Base-by-base conservation (phyloP, 148 eudicot species). In the Arbutus unedo region DNA sequence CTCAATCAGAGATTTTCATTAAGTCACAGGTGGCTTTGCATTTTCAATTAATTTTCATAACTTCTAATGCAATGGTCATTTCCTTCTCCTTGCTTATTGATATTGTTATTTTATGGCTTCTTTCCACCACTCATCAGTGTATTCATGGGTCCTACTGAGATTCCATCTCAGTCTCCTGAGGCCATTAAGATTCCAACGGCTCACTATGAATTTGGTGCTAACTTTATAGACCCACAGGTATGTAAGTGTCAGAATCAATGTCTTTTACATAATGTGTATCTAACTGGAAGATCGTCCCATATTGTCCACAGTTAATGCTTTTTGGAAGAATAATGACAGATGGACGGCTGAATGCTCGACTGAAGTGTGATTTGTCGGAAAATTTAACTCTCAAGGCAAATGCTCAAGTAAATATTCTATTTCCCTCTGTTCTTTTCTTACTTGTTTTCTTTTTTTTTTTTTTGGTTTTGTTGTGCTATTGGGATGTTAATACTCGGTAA, bases 121-220 rank as follows among this genome's bases (percentile, higher is more conserved):
- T 76, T 66, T 47, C 81, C 44, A 82, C 60, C 83, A 70, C 79
- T 81, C 68, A 82, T 66, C 85, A 96, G 99, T 74, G 92, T 94
- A 38, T 68, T 89, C 51, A 96, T 96, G 99, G 99, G 99, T 64
- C 98, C 99, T 41, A 92, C 91, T 4, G 99, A 96, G 87, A 77
- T 96, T 85, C 98, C 98, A 47, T 87, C 95, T 82, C 98, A 94
- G 87, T 88, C 93, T 51, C 25, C 97, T 6, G 97, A 96, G 81
- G 86, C 95, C 45, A 88, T 96, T 78, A 94, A 96, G 92, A 93
- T 96, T 23, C 98, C 99, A 67, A 94, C 93, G 55, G 91, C 98
- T 54, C 87, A 94, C 79, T 96, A 96, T 86, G 99, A 96, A 90
- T 96, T 96, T 81, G 99, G 99, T 76, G 99, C 98, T 11, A 96